Percentiles rank a stretch among this genome's conserved stretches.
Conservation (phyloP, 768 basidiomycete genomes). For the Hypsizygus marmoreus region DNA sequence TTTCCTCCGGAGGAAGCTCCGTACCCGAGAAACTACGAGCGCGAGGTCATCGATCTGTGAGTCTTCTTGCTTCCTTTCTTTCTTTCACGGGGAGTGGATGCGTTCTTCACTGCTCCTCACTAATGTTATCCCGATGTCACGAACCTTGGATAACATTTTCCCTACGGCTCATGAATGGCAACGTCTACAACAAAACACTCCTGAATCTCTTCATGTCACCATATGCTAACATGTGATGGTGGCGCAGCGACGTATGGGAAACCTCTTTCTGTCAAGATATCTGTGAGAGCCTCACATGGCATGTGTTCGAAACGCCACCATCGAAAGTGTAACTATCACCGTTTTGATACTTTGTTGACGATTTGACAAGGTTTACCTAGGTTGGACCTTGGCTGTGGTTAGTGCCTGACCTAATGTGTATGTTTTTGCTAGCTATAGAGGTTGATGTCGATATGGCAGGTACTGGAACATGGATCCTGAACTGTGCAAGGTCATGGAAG, state of each 20-base stretch:
- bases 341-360: constrained; percentile 5
- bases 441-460: constrained; percentile 36
- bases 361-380: constrained; percentile 33
- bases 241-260: constrained; percentile 69
- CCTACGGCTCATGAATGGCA: no score
- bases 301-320: constrained; percentile 62
- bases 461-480: constrained; percentile 73
- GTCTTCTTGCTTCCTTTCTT: constrained; percentile 29
- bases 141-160: no score
- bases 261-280: constrained; percentile 53
- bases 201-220: not conserved
- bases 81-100: constrained; percentile 5
- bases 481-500: constrained; percentile 67
- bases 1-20: constrained; percentile 54
- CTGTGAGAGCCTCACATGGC: constrained; percentile 63
- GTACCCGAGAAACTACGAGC: constrained; percentile 69
- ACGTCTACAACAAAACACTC: no score
- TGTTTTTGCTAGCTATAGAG: constrained; percentile 6
- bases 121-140: no score
- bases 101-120: no score
- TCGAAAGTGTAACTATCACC: constrained; percentile 53
- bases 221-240: constrained; percentile 11
- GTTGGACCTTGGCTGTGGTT: constrained; percentile 75
- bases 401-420: no score
- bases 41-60: constrained; percentile 66